Evolutionary conservation across 2,329 filamentous ascomycete species (phyloP).

Genomic region (Lizonia empirigonia): DNA sequence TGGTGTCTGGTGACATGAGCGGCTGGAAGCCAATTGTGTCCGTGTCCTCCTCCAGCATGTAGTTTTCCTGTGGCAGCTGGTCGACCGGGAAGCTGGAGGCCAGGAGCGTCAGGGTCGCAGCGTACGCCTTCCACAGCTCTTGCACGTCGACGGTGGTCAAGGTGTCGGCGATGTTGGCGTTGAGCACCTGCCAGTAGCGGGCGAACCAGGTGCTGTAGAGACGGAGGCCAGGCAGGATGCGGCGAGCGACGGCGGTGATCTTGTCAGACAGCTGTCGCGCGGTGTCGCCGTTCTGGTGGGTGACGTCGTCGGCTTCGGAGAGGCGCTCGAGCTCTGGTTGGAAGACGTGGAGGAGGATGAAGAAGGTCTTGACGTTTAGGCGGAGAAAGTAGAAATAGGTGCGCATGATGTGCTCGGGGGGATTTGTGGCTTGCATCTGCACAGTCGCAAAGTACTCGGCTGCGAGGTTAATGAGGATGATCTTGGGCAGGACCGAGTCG

Average conservation of each 20-base stretch:
- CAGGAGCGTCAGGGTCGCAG: slow-evolving; percentile 65
- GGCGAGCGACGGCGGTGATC: slow-evolving; percentile 63
- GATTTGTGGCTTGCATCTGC: slow-evolving; percentile 56
- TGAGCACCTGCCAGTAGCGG: slow-evolving; percentile 60
- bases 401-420: slow-evolving; percentile 45
- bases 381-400: slow-evolving; percentile 69
- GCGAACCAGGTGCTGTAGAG: slow-evolving; percentile 73
- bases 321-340: slow-evolving; percentile 70
- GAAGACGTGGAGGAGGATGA: slow-evolving; percentile 71
- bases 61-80: slow-evolving; percentile 61
- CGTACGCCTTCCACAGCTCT: slow-evolving; percentile 69
- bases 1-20: slow-evolving; percentile 57
- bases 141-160: slow-evolving; percentile 63
- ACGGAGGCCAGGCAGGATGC: slow-evolving; percentile 67
- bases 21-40: slow-evolving; percentile 70
- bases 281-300: slow-evolving; percentile 44
- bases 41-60: slow-evolving; percentile 71
- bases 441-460: slow-evolving; percentile 75
- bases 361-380: slow-evolving; percentile 79
- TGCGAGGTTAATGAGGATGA: slow-evolving; percentile 84
- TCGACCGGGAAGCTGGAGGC: slow-evolving; percentile 64
- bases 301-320: slow-evolving; percentile 55
- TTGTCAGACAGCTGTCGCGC: slow-evolving; percentile 53
- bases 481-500: slow-evolving; percentile 72
- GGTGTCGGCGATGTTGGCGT: slow-evolving; percentile 60